These are phyloP conservation scores for Hypsizygus ulmarius DNA, from an alignment of 1,284 basidiomycete species.

Conservation along the genomic window DNA sequence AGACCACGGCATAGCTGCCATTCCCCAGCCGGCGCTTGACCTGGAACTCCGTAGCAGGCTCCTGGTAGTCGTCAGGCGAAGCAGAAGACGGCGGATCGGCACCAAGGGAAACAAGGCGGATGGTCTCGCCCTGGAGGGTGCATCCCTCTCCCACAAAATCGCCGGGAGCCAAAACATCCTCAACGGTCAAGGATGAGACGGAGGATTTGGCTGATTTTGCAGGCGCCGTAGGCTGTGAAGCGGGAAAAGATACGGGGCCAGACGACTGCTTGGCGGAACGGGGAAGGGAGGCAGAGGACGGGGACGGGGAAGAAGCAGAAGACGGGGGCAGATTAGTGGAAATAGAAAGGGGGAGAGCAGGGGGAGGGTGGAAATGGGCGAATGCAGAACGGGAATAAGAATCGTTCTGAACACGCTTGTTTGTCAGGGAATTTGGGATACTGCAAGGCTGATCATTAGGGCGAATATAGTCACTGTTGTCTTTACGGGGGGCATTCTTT, in stretches of 20 bases:
- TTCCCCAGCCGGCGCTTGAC: slow-evolving; percentile 84
- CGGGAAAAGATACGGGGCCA: slow-evolving; percentile 29
- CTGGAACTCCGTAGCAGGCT: slow-evolving; percentile 69
- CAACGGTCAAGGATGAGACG: slow-evolving; percentile 44
- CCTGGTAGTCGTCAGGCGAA: slow-evolving; percentile 35
- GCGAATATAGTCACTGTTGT: slow-evolving; percentile 38
- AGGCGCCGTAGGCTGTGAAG: slow-evolving; percentile 23
- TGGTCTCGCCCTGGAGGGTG: slow-evolving; percentile 58
- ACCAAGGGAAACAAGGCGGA: slow-evolving; percentile 48
- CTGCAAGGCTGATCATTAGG: slow-evolving; percentile 42
- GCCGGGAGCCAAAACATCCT: slow-evolving; percentile 67
- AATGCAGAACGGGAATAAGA: slow-evolving; percentile 31
- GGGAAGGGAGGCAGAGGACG: slow-evolving; percentile 37
- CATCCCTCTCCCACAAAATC: slow-evolving; percentile 69
- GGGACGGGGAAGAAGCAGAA: slow-evolving; percentile 32
- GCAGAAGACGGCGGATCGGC: slow-evolving; percentile 22
- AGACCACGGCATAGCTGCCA: slow-evolving; percentile 92
- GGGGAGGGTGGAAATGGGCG: slow-evolving; percentile 22
- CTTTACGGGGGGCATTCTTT: slow-evolving; percentile 35
- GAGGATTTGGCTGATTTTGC: slow-evolving; percentile 33
- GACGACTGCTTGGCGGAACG: slow-evolving; percentile 40
- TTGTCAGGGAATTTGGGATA: slow-evolving; percentile 24
- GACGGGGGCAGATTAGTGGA: slow-evolving; percentile 36
- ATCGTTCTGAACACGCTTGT: slow-evolving; percentile 39
- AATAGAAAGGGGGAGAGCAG: slow-evolving; percentile 33